Percentiles rank a stretch among this genome's conserved stretches.
Conservation (phyloP, 2,329 filamentous ascomycete species). For the Botryotinia globosa region DNA sequence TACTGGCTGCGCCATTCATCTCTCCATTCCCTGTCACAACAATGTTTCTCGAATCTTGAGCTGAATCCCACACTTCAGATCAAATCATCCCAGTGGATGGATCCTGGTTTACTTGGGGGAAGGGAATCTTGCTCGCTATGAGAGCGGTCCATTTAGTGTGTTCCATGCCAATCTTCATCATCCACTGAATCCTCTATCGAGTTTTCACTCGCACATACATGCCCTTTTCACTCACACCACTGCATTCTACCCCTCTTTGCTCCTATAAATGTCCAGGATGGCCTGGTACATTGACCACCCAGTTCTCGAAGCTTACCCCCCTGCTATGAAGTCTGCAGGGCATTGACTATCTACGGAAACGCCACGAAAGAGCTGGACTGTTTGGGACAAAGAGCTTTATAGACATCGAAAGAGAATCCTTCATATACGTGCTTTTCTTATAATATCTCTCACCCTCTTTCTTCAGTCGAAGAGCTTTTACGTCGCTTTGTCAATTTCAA, state of each 20-base stretch:
- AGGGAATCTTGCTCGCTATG: not conserved
- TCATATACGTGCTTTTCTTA: not conserved
- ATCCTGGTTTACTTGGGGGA: constrained; percentile 1
- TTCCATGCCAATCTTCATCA: not conserved
- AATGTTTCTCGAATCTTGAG: not conserved
- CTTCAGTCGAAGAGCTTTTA: constrained; percentile 5
- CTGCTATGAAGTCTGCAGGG: constrained; percentile 7
- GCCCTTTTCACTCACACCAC: not conserved
- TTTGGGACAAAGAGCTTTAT: constrained; percentile 10
- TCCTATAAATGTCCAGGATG: constrained; percentile 1
- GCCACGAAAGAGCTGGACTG: not conserved
- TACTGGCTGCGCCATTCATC: constrained; percentile 10
- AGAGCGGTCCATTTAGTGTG: not conserved
- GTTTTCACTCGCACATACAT: constrained; percentile 2
- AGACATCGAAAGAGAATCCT: not conserved
- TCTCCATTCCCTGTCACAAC: not conserved
- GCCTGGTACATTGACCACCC: not conserved
- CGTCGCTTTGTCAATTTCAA: constrained; percentile 8
- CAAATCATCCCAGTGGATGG: constrained; percentile 12
- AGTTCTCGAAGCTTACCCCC: constrained; percentile 2
- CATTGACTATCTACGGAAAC: not conserved
- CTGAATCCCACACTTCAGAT: not conserved
- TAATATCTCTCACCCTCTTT: constrained; percentile 14
- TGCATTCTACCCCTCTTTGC: constrained; percentile 1
- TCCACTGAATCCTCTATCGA: constrained; percentile 3